Base-by-base conservation (phyloP, 1,139 yeast species). In the Casaregolazyma lundiana region DNA sequence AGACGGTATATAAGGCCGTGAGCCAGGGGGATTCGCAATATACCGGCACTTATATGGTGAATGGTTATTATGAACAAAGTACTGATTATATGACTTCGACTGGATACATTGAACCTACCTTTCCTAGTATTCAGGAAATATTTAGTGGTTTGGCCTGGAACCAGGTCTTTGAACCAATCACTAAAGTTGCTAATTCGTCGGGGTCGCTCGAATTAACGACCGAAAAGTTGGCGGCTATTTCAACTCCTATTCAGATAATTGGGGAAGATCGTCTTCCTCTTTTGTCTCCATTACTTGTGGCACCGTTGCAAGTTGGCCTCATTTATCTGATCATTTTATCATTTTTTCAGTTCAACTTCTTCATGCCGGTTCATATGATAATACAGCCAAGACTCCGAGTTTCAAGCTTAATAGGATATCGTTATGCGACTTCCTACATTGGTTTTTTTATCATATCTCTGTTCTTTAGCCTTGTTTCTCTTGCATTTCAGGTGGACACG, bases 291-390 rank as follows among this genome's bases (percentile, higher is more conserved):
- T 22, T 51, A n/a, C 34, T 52, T 39, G 32, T 48, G 35, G 55
- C 55, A 3, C 52, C 51, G 19, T 35, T 52, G 20, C 55, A 52
- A 37, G 53, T 85, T 53, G 95, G 95, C 42, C 71, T 84, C 48
- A 84, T 87, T 63, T 86, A 79, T 64, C 71, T 83, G 62, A 76
- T 87, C 54, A 80, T 87, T 63, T 66, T 85, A 47, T 80, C 95
- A 1, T 72, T 77, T 52, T 73, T 77, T 66, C 79, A 78, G 52
- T 73, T 81, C 57, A 75, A 78, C 50, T 73, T 82, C 60, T 81
- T 81, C 61, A 70, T 69, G 17, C 77, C 76, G 3, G 61, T 78
- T 26, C 85, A 84, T 60, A 64, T 64, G 50, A 61, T 69, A 29
- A 71, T 82, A 43, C 68, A 76, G 8, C 69, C 69, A 45, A 63